A percentile compares a stretch with the other conserved stretches of the same genome.
phyloP scores from a whole-genome alignment of 106 monocot species.

The Vanilla planifolia region DNA sequence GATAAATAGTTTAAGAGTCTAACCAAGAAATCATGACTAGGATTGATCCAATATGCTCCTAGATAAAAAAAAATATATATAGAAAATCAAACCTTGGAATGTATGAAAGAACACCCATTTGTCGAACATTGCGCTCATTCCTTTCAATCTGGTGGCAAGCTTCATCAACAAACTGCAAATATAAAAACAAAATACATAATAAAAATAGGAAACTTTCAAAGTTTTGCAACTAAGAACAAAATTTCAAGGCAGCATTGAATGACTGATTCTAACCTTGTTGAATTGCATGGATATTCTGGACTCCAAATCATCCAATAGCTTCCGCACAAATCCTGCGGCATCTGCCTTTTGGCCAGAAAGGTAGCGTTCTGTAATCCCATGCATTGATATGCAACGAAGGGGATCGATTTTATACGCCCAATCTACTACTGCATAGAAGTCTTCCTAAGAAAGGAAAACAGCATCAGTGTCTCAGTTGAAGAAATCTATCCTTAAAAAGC shows the following conservation, averaged over 20 bases:
- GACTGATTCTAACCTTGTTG: conserved; percentile 31
- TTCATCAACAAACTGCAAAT: conserved; percentile 94
- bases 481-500: background rate
- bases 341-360: conserved; percentile 99
- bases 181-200: background rate
- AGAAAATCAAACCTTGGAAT: conserved; percentile 56
- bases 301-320: conserved; percentile 81
- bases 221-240: background rate
- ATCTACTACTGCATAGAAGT: conserved; percentile 95
- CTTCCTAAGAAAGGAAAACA: conserved; percentile 52
- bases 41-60: no score
- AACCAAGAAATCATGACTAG: background rate
- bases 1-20: no score
- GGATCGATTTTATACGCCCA: conserved; percentile 99
- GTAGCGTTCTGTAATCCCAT: conserved; percentile 94
- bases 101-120: conserved; percentile 80
- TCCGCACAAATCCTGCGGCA: conserved; percentile 97
- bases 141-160: conserved; percentile 96
- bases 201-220: background rate
- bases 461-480: background rate
- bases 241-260: background rate
- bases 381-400: conserved; percentile 96
- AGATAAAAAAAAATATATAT: background rate
- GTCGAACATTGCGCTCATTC: conserved; percentile 79
- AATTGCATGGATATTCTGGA: conserved; percentile 84